Evolutionary conservation across 2,329 filamentous ascomycete genomes (phyloP), one percentile per base, ranked within the genome.

Genomic region (Sarocladiaceae sp.): DNA sequence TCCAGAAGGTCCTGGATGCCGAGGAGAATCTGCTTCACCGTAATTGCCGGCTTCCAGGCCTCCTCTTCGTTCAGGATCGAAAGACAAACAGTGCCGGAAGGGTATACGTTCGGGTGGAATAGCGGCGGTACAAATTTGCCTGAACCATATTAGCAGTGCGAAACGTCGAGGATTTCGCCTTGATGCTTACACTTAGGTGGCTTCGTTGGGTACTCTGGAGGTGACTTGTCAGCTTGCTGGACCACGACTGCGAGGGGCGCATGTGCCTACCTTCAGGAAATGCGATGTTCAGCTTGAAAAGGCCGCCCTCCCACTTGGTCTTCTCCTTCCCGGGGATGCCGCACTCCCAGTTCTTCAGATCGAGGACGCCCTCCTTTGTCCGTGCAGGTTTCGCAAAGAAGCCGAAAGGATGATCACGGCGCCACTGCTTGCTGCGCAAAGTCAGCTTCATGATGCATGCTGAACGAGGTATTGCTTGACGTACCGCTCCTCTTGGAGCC

Each of bases 11-110:
- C 91, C 65, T 98, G 93, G 47, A 98, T 95, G 40, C 93, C 93
- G 1, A 97, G 76, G 5, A 97, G 78, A 51, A 98, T 97, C 67
- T 97, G 89, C 69, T 96, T 97, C 63, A 98, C 88, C 0, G 93
- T 98, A 58, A 98, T 98, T 6, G 93, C 91, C 1, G 93, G 94
- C 65, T 95, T 94, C 93, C 94, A 98, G 6, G 87, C 90, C 63
- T 98, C 93, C 57, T 98, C 93, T 64, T 98, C 94, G 68, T 97
- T 98, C 53, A 98, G 70, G 53, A 98, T 98, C 21, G 88, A 95
- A 18, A 98, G 77, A 61, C 93, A 98, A 50, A 98, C 93, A 39
- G 93, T 98, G 53, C 93, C 94, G 1, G 91, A 97, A 0, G 93
- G 93, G 63, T 98, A 98, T 54, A 98, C 93, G 64, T 98, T 98